Evolutionary conservation across 2,329 filamentous ascomycete genomes (phyloP), one percentile per base, ranked within the genome.

Genomic region (Fusarium neocosmosporiellum): DNA sequence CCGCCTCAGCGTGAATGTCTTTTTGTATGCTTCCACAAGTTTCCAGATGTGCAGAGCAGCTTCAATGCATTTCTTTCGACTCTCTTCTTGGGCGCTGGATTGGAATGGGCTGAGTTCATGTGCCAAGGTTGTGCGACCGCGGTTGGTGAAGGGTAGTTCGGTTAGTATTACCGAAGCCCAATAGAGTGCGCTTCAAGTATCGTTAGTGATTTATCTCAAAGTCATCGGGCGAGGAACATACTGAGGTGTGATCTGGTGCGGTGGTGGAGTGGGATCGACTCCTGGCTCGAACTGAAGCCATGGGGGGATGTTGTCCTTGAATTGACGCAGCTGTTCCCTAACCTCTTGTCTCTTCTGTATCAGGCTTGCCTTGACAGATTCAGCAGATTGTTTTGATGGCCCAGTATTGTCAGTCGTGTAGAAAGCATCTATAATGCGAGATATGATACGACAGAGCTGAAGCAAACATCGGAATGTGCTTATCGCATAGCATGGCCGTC

Each of bases 71-170:
- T 80, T 82, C 58, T 81, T 39, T 22, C 46, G 29, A 11, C 59
- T 48, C 3, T 48, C 59, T 5, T 59, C 37, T 43, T 33, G 41
- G 0, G 66, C 78, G 69, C 86, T 82, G 1, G 86, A 85, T 43
- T 84, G 82, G 4, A 84, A 79, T 0, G 85, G 82, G 1, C 84
- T 82, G 0, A 82, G 81, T 2, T 79, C 78, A 5, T 80, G 81
- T 0, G 84, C 83, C 37, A 77, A 83, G 67, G 86, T 84, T 0
- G 88, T 80, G 66, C 88, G 85, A 0, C 85, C 85, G 84, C 82
- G 5, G 89, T 83, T 29, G 89, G 88, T 0, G 87, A 87, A 8
- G 86, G 86, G 4, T 59, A 61, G 66, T 55, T 66, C 7, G 46
- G 50, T 10, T 33, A 37, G 48, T 8, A 60, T 53, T 24, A n/a